phyloP scores from a whole-genome alignment of 2,329 filamentous ascomycete species.

The Aspergillus fumigatiaffinis region DNA sequence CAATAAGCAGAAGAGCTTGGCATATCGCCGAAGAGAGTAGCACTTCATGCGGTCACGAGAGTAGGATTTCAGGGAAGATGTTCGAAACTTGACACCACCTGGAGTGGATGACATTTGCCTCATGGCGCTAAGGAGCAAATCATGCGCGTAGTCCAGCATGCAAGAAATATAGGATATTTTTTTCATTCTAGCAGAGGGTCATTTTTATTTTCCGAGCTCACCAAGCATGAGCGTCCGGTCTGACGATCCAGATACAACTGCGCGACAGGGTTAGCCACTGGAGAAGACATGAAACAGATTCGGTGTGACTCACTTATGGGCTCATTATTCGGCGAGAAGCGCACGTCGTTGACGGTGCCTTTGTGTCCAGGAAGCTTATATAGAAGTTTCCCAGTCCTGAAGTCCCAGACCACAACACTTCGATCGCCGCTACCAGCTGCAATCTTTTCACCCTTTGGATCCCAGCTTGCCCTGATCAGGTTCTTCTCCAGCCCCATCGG shows the following conservation, averaged over 20 bases:
- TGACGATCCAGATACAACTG: slow-evolving; percentile 86
- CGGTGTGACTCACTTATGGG: slow-evolving; percentile 69
- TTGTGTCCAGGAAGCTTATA: slow-evolving; percentile 96
- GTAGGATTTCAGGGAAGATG: background rate
- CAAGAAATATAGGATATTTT: background rate
- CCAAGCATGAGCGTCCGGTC: slow-evolving; percentile 81
- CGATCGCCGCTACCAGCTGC: slow-evolving; percentile 87
- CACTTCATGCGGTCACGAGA: background rate
- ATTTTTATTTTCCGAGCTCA: slow-evolving; percentile 64
- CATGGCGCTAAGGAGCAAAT: background rate
- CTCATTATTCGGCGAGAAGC: slow-evolving; percentile 80
- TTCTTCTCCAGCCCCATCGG: slow-evolving; percentile 87
- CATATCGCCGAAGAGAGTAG: background rate
- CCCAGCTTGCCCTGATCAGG: slow-evolving; percentile 85
- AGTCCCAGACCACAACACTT: slow-evolving; percentile 88
- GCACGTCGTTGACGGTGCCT: slow-evolving; percentile 89
- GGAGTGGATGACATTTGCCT: background rate
- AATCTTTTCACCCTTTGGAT: slow-evolving; percentile 77
- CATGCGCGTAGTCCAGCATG: background rate
- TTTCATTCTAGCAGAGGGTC: background rate
- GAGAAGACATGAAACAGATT: background rate
- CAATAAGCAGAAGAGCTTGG: background rate
- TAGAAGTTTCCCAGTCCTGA: slow-evolving; percentile 78
- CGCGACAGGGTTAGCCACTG: background rate
- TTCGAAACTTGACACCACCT: background rate